Evolutionary conservation across 768 basidiomycete species (phyloP).

Genomic region (Pleurotus giganteus): DNA sequence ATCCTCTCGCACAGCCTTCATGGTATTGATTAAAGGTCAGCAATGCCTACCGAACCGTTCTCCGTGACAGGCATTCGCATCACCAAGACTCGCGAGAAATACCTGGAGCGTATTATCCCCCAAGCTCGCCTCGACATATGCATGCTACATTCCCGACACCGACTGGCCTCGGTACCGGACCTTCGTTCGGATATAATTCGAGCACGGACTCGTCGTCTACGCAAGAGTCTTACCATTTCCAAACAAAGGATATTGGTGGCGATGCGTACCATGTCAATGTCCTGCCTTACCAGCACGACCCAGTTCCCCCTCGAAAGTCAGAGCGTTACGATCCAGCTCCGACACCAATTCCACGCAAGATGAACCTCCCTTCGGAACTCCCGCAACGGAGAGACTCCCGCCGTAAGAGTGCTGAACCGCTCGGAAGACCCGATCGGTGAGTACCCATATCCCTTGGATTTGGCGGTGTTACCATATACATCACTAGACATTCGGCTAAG

Average conservation of each 20-base stretch:
- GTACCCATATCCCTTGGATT: background rate
- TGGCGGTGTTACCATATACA: background rate
- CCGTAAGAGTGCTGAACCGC: background rate
- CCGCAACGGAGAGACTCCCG: background rate
- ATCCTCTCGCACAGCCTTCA: conserved; percentile 2
- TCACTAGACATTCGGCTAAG: background rate
- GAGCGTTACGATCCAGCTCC: conserved; percentile 9
- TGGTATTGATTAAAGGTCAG: conserved; percentile 38
- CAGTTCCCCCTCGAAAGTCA: background rate
- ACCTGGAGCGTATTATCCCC: conserved; percentile 11
- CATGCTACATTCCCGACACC: background rate
- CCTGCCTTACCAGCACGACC: conserved; percentile 3
- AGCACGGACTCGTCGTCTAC: conserved; percentile 8
- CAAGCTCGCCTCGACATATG: conserved; percentile 7
- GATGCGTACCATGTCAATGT: background rate
- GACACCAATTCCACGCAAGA: conserved; percentile 5
- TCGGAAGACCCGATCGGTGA: background rate
- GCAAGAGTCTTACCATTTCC: conserved; percentile 1
- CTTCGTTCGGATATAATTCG: background rate
- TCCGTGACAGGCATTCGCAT: conserved; percentile 29
- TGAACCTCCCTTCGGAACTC: background rate
- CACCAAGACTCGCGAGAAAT: conserved; percentile 18
- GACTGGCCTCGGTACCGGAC: background rate
- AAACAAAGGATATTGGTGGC: conserved; percentile 2
- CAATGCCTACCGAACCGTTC: conserved; percentile 53